Conservation (phyloP, 345 rosid species). For the Sonneratia caseolaris region DNA sequence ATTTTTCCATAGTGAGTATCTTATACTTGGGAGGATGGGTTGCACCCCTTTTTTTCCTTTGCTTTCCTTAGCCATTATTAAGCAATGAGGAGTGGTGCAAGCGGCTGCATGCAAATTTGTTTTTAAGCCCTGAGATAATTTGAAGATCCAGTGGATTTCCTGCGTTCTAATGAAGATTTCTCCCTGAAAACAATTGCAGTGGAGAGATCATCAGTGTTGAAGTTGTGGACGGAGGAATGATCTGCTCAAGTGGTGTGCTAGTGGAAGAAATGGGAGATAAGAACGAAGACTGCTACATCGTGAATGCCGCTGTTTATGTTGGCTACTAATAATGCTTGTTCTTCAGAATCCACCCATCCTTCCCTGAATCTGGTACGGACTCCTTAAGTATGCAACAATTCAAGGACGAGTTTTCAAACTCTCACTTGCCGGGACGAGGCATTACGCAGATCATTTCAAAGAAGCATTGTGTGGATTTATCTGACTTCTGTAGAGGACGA, state of each 20-base stretch:
- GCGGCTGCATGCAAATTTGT: neutral
- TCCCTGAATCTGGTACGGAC: too few relatives aligned
- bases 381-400: too few relatives aligned
- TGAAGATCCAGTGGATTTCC: neutral
- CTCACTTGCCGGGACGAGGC: neutral
- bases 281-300: slow-evolving; percentile 80
- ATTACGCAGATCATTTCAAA: too few relatives aligned
- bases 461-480: neutral
- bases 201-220: slow-evolving; percentile 56
- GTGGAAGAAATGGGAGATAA: slow-evolving; percentile 92
- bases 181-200: slow-evolving; percentile 21
- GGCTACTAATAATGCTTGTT: slow-evolving; percentile 41
- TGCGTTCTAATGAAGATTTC: neutral
- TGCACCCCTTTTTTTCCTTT: neutral
- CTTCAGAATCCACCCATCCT: too few relatives aligned
- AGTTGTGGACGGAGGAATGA: slow-evolving; percentile 79
- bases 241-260: slow-evolving; percentile 71
- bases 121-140: neutral
- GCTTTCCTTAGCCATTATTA: too few relatives aligned
- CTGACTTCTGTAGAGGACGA: neutral
- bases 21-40: neutral
- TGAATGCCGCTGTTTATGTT: slow-evolving; percentile 74
- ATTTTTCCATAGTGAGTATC: slow-evolving; percentile 83
- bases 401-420: too few relatives aligned
- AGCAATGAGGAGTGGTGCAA: too few relatives aligned